A percentile compares a stretch with the other conserved stretches of the same genome.
Evolutionary conservation across 2,329 filamentous ascomycete species (phyloP).

Genomic region (Beauveria sp.): DNA sequence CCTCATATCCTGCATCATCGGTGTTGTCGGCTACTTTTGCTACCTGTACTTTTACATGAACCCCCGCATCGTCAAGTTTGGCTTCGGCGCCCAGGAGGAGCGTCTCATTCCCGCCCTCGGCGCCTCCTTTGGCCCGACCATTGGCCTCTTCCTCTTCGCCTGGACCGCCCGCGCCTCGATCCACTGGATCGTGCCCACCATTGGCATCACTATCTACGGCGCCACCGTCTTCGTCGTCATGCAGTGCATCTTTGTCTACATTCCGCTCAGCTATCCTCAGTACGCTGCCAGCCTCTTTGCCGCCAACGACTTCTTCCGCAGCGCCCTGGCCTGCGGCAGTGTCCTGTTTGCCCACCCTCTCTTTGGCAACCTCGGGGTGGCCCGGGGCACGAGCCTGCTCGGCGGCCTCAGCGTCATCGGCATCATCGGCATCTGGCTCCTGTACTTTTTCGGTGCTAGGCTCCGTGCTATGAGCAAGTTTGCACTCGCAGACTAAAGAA

Average conservation of each 20-base stretch:
- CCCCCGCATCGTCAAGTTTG: slow-evolving; percentile 40
- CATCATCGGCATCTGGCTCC: slow-evolving; percentile 50
- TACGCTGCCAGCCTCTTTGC: slow-evolving; percentile 54
- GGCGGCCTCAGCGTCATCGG: slow-evolving; percentile 46
- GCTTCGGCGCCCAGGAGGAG: slow-evolving; percentile 45
- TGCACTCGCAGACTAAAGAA: slow-evolving; percentile 29
- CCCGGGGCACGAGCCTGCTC: slow-evolving; percentile 47
- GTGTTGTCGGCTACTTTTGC: slow-evolving; percentile 37
- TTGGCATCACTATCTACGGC: slow-evolving; percentile 50
- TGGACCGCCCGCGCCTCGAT: slow-evolving; percentile 46
- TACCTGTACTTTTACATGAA: slow-evolving; percentile 47
- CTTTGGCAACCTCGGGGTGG: slow-evolving; percentile 52
- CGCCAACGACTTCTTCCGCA: slow-evolving; percentile 52
- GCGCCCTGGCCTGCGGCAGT: slow-evolving; percentile 50
- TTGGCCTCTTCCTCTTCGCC: slow-evolving; percentile 54
- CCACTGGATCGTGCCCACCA: slow-evolving; percentile 48
- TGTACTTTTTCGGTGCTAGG: slow-evolving; percentile 50
- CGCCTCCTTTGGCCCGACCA: slow-evolving; percentile 44
- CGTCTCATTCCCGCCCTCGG: slow-evolving; percentile 48
- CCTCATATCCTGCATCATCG: slow-evolving; percentile 48
- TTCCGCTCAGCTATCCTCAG: slow-evolving; percentile 46
- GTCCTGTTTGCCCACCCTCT: slow-evolving; percentile 54
- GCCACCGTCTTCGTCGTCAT: slow-evolving; percentile 46
- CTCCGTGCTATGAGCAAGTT: slow-evolving; percentile 52
- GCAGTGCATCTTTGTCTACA: slow-evolving; percentile 54